Conservation (phyloP, 2,329 filamentous ascomycete genomes). For the Aplosporella prunicola region DNA sequence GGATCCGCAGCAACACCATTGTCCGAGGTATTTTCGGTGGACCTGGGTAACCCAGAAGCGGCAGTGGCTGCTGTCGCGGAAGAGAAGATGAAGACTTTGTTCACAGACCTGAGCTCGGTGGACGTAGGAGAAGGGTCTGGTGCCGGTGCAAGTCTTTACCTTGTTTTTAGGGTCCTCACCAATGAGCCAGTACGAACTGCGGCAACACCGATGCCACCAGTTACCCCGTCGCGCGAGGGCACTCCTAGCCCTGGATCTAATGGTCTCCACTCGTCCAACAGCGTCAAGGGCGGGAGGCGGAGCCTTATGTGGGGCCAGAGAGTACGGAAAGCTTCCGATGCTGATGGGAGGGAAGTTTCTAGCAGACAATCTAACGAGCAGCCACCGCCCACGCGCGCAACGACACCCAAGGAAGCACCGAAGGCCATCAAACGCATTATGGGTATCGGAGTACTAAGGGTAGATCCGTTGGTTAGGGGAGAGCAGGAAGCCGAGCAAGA, state of each 20-base stretch:
- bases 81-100: conserved; percentile 70
- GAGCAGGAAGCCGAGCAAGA: conserved; percentile 65
- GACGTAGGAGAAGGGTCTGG: conserved; percentile 60
- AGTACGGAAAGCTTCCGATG: conserved; percentile 35
- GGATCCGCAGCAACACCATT: conserved; percentile 56
- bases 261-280: conserved; percentile 23
- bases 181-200: conserved; percentile 36
- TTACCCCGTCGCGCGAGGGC: conserved; percentile 19
- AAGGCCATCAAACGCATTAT: conserved; percentile 57
- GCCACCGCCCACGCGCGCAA: conserved; percentile 17
- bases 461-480: conserved; percentile 66
- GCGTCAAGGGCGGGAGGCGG: conserved; percentile 34
- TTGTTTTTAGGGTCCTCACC: conserved; percentile 72
- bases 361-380: conserved; percentile 6
- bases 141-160: conserved; percentile 63
- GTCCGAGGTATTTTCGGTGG: conserved; percentile 74
- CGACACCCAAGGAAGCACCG: conserved; percentile 27
- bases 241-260: conserved; percentile 14
- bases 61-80: conserved; percentile 56
- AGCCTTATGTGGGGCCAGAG: conserved; percentile 60
- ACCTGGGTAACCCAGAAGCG: conserved; percentile 64
- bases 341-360: conserved; percentile 12
- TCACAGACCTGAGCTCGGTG: conserved; percentile 71
- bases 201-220: conserved; percentile 22
- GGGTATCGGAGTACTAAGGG: conserved; percentile 66